A percentile compares a stretch with the other conserved stretches of the same genome.
phyloP scores from a whole-genome alignment of 2,329 filamentous ascomycete genomes.

The Coccinonectria pachysandricola region DNA sequence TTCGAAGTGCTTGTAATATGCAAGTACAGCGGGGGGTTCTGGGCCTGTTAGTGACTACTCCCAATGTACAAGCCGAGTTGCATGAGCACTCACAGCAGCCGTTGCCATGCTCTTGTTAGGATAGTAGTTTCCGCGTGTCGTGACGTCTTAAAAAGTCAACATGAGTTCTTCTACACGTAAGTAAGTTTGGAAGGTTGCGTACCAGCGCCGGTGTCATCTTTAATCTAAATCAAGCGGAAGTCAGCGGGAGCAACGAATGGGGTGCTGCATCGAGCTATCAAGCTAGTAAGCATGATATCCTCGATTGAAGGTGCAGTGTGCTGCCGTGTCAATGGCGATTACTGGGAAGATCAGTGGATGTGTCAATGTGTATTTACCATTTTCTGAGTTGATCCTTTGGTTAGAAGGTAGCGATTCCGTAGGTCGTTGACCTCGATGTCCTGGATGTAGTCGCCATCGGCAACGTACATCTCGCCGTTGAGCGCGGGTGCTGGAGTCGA shows the following conservation, averaged over 20 bases:
- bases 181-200: conserved; percentile 45
- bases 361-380: conserved; percentile 78
- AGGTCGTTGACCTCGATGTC: conserved; percentile 98
- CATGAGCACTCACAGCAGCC: conserved; percentile 57
- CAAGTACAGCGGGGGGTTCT: conserved; percentile 91
- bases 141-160: conserved; percentile 78
- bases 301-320: conserved; percentile 47
- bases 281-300: conserved; percentile 61
- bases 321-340: conserved; percentile 23
- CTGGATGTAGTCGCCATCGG: conserved; percentile 95
- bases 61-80: background rate
- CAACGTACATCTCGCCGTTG: conserved; percentile 84
- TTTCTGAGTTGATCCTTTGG: conserved; percentile 94
- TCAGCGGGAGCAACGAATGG: conserved; percentile 89
- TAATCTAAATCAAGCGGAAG: conserved; percentile 92
- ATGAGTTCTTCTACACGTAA: conserved; percentile 38
- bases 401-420: conserved; percentile 92
- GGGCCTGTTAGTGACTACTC: no score
- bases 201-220: conserved; percentile 99
- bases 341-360: conserved; percentile 28
- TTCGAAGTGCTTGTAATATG: conserved; percentile 91
- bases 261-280: conserved; percentile 50
- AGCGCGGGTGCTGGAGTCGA: conserved; percentile 41
- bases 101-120: conserved; percentile 98
- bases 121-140: conserved; percentile 90